A percentile compares a stretch with the other conserved stretches of the same genome.
phyloP scores from a whole-genome alignment of 495 filamentous ascomycete species.

The Lasiosphaeria ovina region DNA sequence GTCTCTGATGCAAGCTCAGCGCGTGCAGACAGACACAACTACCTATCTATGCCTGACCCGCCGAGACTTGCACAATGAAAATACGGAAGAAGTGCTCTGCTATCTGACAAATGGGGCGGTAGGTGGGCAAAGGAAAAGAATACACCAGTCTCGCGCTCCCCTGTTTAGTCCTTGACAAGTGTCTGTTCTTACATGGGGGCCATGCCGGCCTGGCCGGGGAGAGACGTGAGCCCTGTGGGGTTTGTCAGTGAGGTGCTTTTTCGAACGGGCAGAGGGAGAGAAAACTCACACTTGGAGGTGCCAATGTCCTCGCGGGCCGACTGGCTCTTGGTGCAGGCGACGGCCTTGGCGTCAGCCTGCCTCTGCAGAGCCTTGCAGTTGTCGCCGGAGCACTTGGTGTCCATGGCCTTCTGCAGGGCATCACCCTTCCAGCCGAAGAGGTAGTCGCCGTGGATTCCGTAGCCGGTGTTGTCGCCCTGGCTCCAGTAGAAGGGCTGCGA shows the following conservation, averaged over 20 bases:
- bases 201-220: background rate
- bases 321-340: constrained; percentile 20
- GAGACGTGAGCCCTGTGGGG: background rate
- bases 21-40: too few species aligned
- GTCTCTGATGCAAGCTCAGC: too few species aligned
- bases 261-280: background rate
- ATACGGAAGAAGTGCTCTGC: too few species aligned
- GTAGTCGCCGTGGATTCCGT: constrained; percentile 30
- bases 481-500: constrained; percentile 41
- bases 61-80: too few species aligned
- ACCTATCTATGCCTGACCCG: too few species aligned
- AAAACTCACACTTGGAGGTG: constrained; percentile 1
- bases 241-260: background rate
- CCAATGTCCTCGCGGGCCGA: constrained; percentile 2
- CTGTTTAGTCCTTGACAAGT: too few species aligned
- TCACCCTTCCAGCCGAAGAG: constrained; percentile 21
- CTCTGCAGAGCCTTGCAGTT: constrained; percentile 34
- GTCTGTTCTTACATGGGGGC: background rate
- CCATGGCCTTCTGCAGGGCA: constrained; percentile 44
- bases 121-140: too few species aligned
- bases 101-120: too few species aligned
- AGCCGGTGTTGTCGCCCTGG: constrained; percentile 24
- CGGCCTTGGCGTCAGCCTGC: constrained; percentile 28
- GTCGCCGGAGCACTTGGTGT: constrained; percentile 45
- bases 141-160: too few species aligned